Conservation (phyloP, 192 early-diverging fungal genomes). For the Podila horticola region DNA sequence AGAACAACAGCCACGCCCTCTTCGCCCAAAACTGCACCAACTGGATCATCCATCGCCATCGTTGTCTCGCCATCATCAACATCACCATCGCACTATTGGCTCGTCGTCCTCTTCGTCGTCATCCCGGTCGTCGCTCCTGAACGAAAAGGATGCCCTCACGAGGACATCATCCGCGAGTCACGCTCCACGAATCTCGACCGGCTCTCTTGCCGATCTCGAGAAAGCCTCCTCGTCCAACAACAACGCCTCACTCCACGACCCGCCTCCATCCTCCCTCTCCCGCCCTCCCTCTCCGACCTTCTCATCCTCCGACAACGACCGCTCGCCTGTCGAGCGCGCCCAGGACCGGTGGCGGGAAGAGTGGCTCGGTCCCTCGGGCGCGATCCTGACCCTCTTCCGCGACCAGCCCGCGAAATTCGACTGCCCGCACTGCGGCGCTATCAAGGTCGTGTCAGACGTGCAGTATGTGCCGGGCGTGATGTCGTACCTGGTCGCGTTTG, state of each 20-base stretch:
- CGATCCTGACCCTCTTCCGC: constrained; percentile 36
- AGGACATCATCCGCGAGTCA: not conserved
- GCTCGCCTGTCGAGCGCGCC: not conserved
- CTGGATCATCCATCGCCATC: not conserved
- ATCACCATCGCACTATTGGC: not conserved
- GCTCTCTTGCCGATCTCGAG: constrained; percentile 6
- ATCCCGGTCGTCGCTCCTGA: not conserved
- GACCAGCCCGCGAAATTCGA: constrained; percentile 42
- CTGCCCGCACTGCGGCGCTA: constrained; percentile 39
- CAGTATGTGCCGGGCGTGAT: constrained; percentile 39
- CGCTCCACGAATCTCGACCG: not conserved
- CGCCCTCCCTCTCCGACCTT: not conserved
- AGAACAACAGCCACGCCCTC: too few relatives aligned
- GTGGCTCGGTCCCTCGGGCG: constrained; percentile 45
- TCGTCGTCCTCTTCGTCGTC: not conserved
- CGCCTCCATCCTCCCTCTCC: not conserved
- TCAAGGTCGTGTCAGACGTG: constrained; percentile 38
- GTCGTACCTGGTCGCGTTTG: constrained; percentile 43
- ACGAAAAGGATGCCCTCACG: not conserved
- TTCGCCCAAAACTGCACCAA: too few relatives aligned
- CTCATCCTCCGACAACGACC: not conserved
- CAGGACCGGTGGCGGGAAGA: constrained; percentile 39
- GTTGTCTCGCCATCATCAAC: not conserved
- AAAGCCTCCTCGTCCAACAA: constrained; percentile 7
- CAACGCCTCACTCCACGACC: not conserved